These are phyloP conservation scores for Histomonas meleagridis DNA, from an alignment of 208 protist species.

Conservation along the genomic window DNA sequence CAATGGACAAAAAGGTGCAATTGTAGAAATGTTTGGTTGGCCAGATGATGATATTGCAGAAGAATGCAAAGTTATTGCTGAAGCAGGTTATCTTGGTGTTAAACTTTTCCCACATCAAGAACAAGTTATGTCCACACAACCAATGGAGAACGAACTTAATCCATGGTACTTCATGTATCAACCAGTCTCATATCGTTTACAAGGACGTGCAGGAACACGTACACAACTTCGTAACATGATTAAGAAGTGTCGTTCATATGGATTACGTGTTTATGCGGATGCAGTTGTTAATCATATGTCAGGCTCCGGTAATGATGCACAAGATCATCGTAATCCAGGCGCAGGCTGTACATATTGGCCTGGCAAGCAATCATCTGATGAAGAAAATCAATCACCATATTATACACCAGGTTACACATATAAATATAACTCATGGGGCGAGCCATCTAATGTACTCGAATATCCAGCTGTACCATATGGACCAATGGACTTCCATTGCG, in stretches of 20 bases:
- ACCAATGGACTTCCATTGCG: conserved; percentile 61
- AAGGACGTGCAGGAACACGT: conserved; percentile 53
- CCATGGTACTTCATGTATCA: conserved; percentile 64
- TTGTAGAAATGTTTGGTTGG: conserved; percentile 60
- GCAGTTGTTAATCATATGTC: conserved; percentile 62
- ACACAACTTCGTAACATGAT: conserved; percentile 53
- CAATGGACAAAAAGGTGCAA: conserved; percentile 58
- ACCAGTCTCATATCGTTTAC: conserved; percentile 54
- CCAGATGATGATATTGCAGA: conserved; percentile 39
- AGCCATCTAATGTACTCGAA: conserved; percentile 44
- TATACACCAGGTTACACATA: conserved; percentile 53
- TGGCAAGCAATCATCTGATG: conserved; percentile 46
- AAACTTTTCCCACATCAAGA: conserved; percentile 58
- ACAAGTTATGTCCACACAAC: conserved; percentile 54
- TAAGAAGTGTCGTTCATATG: conserved; percentile 48
- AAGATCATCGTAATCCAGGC: conserved; percentile 46
- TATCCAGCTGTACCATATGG: conserved; percentile 55
- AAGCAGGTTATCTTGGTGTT: conserved; percentile 43
- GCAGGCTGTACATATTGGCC: conserved; percentile 49
- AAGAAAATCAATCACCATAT: conserved; percentile 45
- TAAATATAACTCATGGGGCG: conserved; percentile 41
- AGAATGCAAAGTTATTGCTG: conserved; percentile 7
- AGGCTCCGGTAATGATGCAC: conserved; percentile 54
- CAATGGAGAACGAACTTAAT: conserved; percentile 52
- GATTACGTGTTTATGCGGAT: conserved; percentile 59